Base-by-base conservation (phyloP, 805 yeast species). In the Cyberlindnera misumaiensis region DNA sequence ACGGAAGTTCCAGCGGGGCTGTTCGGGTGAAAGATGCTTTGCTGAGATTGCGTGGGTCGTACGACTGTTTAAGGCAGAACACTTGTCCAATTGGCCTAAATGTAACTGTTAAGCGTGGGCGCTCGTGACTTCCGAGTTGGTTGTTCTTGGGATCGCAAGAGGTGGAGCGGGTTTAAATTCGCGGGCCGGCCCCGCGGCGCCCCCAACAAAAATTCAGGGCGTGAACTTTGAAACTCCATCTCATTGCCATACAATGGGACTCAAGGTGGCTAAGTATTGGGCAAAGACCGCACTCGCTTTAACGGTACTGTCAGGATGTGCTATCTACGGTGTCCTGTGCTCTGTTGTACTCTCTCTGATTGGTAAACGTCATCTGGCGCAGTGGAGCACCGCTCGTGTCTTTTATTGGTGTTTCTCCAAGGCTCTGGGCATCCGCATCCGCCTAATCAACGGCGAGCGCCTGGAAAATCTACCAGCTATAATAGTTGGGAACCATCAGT, bases 301-400 rank as follows among this genome's bases (percentile, higher is more conserved):
- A 2, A 47, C 70, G 4, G 59, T 80, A 24, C 60, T 83, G 30
- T 56, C 75, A 12, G 61, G 77, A 0, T 73, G 85, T 56, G 88
- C 88, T 2, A 41, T 78, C 5, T 84, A 83, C 51, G 96, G 96
- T 41, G 84, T 84, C 2, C 36, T 83, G 9, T 84, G 88, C 16
- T 87, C 97, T 2, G 56, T 84, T 2, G 44, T 75, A 6, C 67
- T 87, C 36, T 64, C 84, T 1, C 37, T 87, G 6, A 47, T 80
- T 12, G 94, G 96, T 17, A 83, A 83, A 58, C 79, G 76, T 49
- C 80, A 82, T 39, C 69, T 88, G 35, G 78, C 95, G 2, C 98
- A 93, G 63, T 88, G 88, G 77, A 67, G 88, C 15, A 86, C 90
- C 10, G 97, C 96, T 2, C 70, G 95, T 46, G 83, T 81, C 32